Evolutionary conservation across 1,139 yeast species (phyloP).

Genomic region (Geotrichum histeridarum): DNA sequence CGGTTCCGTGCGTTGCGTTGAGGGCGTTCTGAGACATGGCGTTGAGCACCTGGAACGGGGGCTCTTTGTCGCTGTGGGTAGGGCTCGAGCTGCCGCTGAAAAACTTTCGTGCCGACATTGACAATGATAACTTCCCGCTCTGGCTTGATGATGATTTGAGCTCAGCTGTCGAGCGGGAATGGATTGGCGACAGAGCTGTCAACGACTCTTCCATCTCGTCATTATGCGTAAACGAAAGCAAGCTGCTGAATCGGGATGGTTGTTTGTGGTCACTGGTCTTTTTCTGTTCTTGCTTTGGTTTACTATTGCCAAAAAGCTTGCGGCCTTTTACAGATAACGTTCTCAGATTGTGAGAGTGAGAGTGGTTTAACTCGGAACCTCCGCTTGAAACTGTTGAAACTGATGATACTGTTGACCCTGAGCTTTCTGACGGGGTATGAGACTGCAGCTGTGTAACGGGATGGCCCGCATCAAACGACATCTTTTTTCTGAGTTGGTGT

Average conservation of each 20-base stretch:
- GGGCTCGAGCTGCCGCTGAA: background rate
- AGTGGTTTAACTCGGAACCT: background rate
- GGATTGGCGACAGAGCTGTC: background rate
- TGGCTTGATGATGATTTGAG: too few relatives aligned
- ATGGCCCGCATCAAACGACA: background rate
- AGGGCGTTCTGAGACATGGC: background rate
- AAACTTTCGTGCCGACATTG: too few relatives aligned
- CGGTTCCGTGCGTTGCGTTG: slow-evolving; percentile 7
- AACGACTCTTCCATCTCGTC: too few relatives aligned
- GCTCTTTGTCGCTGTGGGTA: background rate
- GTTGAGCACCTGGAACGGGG: background rate
- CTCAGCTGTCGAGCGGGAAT: background rate
- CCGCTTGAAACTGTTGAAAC: background rate
- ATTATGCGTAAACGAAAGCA: background rate
- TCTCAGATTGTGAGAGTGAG: background rate
- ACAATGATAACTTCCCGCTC: too few relatives aligned
- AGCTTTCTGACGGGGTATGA: background rate
- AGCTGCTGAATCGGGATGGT: background rate
- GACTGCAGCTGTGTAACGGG: too few relatives aligned
- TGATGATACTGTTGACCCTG: background rate
- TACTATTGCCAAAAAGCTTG: background rate
- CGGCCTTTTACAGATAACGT: background rate
- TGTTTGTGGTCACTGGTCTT: background rate
- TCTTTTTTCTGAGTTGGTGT: background rate
- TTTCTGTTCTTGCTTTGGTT: background rate